Conservation (phyloP, 2,329 filamentous ascomycete genomes). For the Mycocentrospora acerina region DNA sequence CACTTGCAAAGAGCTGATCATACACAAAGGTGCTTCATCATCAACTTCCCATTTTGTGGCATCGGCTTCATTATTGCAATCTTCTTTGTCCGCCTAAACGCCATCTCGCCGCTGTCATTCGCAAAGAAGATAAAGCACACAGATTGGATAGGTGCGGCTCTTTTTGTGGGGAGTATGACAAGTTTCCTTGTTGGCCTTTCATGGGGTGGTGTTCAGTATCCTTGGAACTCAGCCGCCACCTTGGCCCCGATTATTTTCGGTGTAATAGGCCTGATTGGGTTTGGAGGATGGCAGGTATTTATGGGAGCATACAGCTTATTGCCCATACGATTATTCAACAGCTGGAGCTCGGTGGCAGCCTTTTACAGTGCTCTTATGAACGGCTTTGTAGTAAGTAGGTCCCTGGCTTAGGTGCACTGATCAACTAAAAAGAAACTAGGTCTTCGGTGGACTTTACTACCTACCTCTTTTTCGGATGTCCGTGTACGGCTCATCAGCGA, state of each 20-base stretch:
- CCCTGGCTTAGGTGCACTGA: not conserved
- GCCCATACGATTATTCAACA: conserved; percentile 41
- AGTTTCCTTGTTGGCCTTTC: conserved; percentile 46
- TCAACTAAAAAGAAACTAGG: conserved; percentile 23
- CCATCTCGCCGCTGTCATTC: conserved; percentile 16
- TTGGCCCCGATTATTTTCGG: conserved; percentile 45
- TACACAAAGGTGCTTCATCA: conserved; percentile 55
- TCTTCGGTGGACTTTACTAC: conserved; percentile 48
- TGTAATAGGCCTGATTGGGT: conserved; percentile 25
- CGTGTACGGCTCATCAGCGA: conserved; percentile 36
- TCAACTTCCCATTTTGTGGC: conserved; percentile 59
- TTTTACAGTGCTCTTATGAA: conserved; percentile 47
- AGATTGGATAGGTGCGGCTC: conserved; percentile 47
- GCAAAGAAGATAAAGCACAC: conserved; percentile 29
- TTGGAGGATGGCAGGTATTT: conserved; percentile 41
- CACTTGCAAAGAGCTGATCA: not conserved
- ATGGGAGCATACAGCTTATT: conserved; percentile 41
- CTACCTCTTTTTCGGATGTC: conserved; percentile 45
- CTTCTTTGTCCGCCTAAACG: conserved; percentile 25
- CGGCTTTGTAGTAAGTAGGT: conserved; percentile 45
- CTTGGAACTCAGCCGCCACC: conserved; percentile 44
- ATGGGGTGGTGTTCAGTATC: conserved; percentile 45
- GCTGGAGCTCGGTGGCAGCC: conserved; percentile 38
- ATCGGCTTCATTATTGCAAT: conserved; percentile 26
- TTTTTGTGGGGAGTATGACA: conserved; percentile 43